Evolutionary conservation across 2,329 filamentous ascomycete genomes (phyloP), one percentile per base, ranked within the genome.

Genomic region (Stagonosporopsis chrysanthemi): DNA sequence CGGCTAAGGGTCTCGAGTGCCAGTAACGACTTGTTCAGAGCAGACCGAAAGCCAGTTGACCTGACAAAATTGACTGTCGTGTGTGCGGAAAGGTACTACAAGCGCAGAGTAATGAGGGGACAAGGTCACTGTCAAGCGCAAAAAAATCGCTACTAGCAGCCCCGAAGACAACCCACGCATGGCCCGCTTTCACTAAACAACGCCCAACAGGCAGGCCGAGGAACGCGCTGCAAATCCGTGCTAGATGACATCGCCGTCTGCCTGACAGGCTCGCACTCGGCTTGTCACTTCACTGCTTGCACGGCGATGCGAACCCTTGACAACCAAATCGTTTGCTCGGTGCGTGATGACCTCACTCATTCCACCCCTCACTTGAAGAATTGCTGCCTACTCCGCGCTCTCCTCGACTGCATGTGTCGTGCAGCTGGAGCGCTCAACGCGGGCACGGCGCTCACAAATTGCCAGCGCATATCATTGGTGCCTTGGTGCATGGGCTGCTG

Each of bases 41-140:
- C 58, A 68, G 64, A 68, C 68, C 64, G 60, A 59, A 61, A 60
- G 63, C 66, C 66, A 62, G 57, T 46, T 50, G 67, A 62, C 63
- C 50, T 45, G 50, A 58, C 53, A 73, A 70, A 66, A 71, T 73
- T 73, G 67, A 59, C 58, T 55, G 65, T 72, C 69, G 69, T 72
- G 71, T 73, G 71, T 72, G 66, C 61, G 67, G 64, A 62, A 54
- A 59, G 61, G 55, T 58, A 52, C 40, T 56, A 62, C 61, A 66
- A 66, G 69, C 61, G 65, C 58, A 65, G 65, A 52, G 26, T 43
- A 43, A 61, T 52, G 43, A 64, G 63, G 61, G 60, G 62, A 62
- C 56, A 49, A 51, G 52, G 46, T 54, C 52, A 54, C 52, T 43
- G 17, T 54, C 45, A 48, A 47, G 52, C 44, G 52, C 52, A 52